These are phyloP conservation scores for Colletotrichum sp. DNA, from an alignment of 2,329 filamentous ascomycete species.

Conservation along the genomic window DNA sequence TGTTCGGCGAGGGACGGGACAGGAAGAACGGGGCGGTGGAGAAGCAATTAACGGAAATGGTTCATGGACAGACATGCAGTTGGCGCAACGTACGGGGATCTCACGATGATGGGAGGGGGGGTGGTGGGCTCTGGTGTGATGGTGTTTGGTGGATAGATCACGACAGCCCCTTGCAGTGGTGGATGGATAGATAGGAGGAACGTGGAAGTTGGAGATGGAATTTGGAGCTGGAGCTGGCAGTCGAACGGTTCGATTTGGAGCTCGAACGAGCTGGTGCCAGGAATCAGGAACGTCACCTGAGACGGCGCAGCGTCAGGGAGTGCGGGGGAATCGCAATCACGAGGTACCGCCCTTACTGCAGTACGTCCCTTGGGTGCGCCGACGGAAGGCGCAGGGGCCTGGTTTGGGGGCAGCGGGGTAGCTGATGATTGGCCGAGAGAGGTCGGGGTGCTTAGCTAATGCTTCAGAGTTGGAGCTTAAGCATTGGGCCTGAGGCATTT, in stretches of 20 bases:
- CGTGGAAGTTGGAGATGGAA: not conserved
- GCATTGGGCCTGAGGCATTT: not conserved
- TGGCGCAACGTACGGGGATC: not conserved
- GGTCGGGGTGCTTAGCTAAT: not conserved
- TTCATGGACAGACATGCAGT: not conserved
- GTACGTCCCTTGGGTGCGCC: not conserved
- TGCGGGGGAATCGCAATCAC: slow-evolving; percentile 20
- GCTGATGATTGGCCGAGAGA: not conserved
- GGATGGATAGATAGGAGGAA: not conserved
- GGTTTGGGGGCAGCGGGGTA: slow-evolving; percentile 11
- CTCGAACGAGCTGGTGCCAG: not conserved
- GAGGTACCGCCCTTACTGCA: not conserved
- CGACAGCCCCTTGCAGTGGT: not conserved
- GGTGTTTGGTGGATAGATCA: not conserved
- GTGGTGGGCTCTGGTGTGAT: not conserved
- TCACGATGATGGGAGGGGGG: not conserved
- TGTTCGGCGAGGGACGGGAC: not conserved
- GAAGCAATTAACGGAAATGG: not conserved
- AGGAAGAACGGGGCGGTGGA: not conserved
- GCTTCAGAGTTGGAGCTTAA: slow-evolving; percentile 6
- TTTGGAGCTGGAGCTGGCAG: not conserved
- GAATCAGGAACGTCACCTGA: slow-evolving; percentile 14
- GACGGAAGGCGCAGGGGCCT: not conserved
- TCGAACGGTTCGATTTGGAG: not conserved
- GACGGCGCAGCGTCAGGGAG: slow-evolving; percentile 18